Conservation (phyloP, 2,329 filamentous ascomycete genomes). For the Mycogone perniciosa region DNA sequence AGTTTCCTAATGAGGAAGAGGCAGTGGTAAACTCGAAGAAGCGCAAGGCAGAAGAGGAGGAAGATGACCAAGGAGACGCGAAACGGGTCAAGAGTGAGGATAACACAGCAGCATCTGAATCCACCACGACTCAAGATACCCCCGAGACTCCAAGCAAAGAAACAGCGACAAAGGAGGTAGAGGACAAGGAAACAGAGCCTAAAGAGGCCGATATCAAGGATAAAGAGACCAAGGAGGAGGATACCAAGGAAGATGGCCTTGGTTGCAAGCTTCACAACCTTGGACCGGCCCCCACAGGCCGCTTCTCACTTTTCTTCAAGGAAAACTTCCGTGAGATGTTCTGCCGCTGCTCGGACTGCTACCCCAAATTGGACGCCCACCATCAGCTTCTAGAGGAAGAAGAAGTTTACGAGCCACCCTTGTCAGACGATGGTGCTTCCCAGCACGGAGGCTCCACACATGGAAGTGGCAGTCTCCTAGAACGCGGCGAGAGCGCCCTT, state of each 20-base stretch:
- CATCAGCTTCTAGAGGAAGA: conserved; percentile 88
- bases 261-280: conserved; percentile 58
- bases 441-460: conserved; percentile 51
- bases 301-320: conserved; percentile 77
- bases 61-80: conserved; percentile 26
- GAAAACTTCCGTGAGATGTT: conserved; percentile 72
- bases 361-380: conserved; percentile 62
- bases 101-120: conserved; percentile 11
- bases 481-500: conserved; percentile 86
- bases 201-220: not conserved
- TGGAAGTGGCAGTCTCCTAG: conserved; percentile 76
- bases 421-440: conserved; percentile 60
- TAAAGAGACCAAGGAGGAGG: not conserved
- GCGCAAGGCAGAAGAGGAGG: conserved; percentile 57
- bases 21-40: conserved; percentile 44
- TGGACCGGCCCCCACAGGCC: conserved; percentile 45
- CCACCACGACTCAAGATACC: not conserved
- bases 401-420: conserved; percentile 84
- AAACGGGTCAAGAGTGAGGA: conserved; percentile 50
- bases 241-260: not conserved
- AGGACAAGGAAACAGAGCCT: conserved; percentile 6
- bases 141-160: not conserved
- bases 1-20: not conserved
- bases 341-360: conserved; percentile 80
- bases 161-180: not conserved